These are phyloP conservation scores for Pythium diclinum DNA, from an alignment of 352 stramenopile species.

Conservation along the genomic window DNA sequence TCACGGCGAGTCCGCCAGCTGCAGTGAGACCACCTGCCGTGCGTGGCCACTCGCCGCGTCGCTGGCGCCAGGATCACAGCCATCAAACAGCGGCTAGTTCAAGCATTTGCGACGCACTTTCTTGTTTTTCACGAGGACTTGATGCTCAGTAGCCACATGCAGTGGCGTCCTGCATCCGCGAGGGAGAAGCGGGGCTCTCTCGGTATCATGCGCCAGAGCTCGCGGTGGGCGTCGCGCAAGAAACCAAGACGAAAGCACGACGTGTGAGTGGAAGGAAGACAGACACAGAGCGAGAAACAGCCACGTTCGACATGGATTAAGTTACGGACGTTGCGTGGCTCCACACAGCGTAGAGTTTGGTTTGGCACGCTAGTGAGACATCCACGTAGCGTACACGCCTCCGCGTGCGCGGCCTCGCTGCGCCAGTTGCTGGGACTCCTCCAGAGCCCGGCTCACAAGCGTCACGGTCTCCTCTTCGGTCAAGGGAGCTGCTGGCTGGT, in stretches of 20 bases:
- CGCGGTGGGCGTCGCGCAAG: neutral
- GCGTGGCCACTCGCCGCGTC: neutral
- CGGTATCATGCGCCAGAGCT: neutral
- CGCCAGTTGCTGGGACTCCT: slow-evolving; percentile 26
- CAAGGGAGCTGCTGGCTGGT: slow-evolving; percentile 31
- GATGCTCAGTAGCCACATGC: neutral
- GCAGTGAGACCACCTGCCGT: neutral
- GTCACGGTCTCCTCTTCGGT: slow-evolving; percentile 26
- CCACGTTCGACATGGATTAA: neutral
- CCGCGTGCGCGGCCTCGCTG: neutral
- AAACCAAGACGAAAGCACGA: neutral
- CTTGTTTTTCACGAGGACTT: neutral
- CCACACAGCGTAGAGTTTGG: neutral
- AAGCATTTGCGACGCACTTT: neutral
- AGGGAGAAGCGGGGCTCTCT: neutral
- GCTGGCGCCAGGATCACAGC: neutral
- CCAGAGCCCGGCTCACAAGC: slow-evolving; percentile 35
- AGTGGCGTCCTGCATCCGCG: neutral
- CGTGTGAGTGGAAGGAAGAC: neutral
- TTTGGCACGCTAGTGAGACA: slow-evolving; percentile 16
- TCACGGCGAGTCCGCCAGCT: neutral
- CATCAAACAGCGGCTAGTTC: neutral
- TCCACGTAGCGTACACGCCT: slow-evolving; percentile 36
- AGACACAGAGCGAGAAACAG: neutral
- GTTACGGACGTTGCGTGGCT: neutral